phyloP scores from a whole-genome alignment of 805 yeast species.

The Lipomyces kockii region DNA sequence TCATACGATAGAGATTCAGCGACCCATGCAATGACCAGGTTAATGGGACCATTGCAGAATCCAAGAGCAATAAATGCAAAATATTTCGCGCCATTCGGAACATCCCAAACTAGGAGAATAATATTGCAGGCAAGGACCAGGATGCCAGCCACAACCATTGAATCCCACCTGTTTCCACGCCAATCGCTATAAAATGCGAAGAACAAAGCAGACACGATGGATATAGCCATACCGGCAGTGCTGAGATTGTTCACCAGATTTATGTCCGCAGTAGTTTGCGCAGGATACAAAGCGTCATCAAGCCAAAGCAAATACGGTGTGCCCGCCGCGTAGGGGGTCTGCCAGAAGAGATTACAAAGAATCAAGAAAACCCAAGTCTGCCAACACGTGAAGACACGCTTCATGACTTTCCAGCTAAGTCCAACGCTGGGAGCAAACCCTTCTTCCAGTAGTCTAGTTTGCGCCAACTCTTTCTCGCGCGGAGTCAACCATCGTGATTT shows the following conservation, averaged over 20 bases:
- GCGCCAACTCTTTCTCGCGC: slow-evolving; percentile 38
- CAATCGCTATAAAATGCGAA: slow-evolving; percentile 34
- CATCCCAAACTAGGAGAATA: slow-evolving; percentile 27
- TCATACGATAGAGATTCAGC: slow-evolving; percentile 30
- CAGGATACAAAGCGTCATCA: slow-evolving; percentile 2
- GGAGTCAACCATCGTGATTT: slow-evolving; percentile 38
- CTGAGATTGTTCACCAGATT: slow-evolving; percentile 25
- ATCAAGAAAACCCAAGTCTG: slow-evolving; percentile 28
- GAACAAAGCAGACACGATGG: slow-evolving; percentile 31
- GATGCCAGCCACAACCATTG: slow-evolving; percentile 26
- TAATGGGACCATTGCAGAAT: slow-evolving; percentile 33
- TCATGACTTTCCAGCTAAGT: slow-evolving; percentile 10
- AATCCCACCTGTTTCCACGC: slow-evolving; percentile 34
- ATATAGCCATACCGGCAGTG: slow-evolving; percentile 27
- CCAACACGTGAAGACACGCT: slow-evolving; percentile 24
- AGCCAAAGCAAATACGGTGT: slow-evolving; percentile 35
- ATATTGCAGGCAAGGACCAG: slow-evolving; percentile 29
- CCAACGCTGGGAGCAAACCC: slow-evolving; percentile 31
- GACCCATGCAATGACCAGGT: slow-evolving; percentile 33
- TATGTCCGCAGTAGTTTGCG: neutral
- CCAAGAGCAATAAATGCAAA: slow-evolving; percentile 32
- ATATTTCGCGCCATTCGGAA: slow-evolving; percentile 25
- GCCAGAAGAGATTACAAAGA: slow-evolving; percentile 32
- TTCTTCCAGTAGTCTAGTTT: slow-evolving; percentile 33
- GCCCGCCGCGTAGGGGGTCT: slow-evolving; percentile 32